These are phyloP conservation scores for Erodium trifolium DNA, from an alignment of 441 rosid species.

Conservation along the genomic window DNA sequence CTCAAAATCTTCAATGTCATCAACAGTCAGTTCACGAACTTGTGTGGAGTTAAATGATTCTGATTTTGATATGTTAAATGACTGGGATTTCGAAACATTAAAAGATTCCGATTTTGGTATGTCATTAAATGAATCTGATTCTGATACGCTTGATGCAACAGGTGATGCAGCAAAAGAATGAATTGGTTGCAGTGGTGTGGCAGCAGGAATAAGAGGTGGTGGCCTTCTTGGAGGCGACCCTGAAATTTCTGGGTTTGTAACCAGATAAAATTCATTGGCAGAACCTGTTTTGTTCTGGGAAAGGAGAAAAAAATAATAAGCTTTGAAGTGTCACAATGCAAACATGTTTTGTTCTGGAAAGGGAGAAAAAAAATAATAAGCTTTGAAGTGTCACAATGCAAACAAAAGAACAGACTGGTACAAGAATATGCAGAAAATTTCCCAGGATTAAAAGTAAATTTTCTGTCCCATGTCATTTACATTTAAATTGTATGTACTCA, in stretches of 20 bases:
- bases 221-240: constrained; percentile 94
- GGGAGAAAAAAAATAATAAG: too few species aligned
- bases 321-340: constrained; percentile 12
- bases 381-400: too few species aligned
- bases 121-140: constrained; percentile 7
- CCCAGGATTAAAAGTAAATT: neutral
- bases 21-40: constrained; percentile 81
- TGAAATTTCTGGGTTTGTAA: constrained; percentile 66
- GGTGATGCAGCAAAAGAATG: constrained; percentile 59
- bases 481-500: neutral
- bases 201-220: constrained; percentile 58
- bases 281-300: constrained; percentile 63
- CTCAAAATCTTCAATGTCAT: constrained; percentile 96
- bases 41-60: constrained; percentile 64
- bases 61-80: constrained; percentile 27
- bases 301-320: constrained; percentile 16
- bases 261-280: constrained; percentile 79
- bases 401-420: neutral
- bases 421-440: neutral
- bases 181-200: constrained; percentile 31
- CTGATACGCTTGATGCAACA: constrained; percentile 32
- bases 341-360: neutral
- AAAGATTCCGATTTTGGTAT: constrained; percentile 2
- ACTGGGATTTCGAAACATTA: neutral
- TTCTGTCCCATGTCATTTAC: neutral